Conservation (phyloP, 2,329 filamentous ascomycete genomes). For the Amylocarpus encephaloides region DNA sequence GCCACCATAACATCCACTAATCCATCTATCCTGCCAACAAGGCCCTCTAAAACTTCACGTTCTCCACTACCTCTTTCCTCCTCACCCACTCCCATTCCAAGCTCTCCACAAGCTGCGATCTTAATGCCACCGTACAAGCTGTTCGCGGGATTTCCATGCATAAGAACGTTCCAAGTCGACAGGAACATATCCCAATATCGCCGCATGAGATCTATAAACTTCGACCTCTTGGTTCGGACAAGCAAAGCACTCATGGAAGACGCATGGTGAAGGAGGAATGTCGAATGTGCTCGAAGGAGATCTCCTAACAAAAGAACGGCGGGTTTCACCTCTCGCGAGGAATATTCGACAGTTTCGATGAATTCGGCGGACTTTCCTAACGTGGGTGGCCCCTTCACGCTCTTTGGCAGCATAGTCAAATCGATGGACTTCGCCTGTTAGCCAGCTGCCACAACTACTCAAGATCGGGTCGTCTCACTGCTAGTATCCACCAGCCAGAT, state of each 20-base stretch:
- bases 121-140: constrained; percentile 79
- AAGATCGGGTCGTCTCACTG: constrained; percentile 48
- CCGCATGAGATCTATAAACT: constrained; percentile 66
- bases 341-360: constrained; percentile 60
- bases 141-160: constrained; percentile 81
- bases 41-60: constrained; percentile 86
- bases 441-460: constrained; percentile 9
- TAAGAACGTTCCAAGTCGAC: constrained; percentile 77
- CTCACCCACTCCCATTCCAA: constrained; percentile 90
- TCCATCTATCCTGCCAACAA: constrained; percentile 72
- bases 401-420: constrained; percentile 65
- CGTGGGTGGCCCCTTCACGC: constrained; percentile 37
- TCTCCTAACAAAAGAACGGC: constrained; percentile 72
- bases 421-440: constrained; percentile 60
- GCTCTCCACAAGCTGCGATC: constrained; percentile 80
- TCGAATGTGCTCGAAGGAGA: constrained; percentile 71
- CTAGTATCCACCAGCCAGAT: constrained; percentile 89
- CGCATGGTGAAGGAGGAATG: constrained; percentile 85
- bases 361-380: constrained; percentile 20
- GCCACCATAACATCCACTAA: constrained; percentile 84
- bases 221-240: constrained; percentile 53
- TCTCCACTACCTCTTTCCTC: constrained; percentile 93
- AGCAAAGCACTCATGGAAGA: constrained; percentile 66
- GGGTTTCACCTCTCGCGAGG: constrained; percentile 82
- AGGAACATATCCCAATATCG: constrained; percentile 73